A percentile compares a stretch with the other conserved stretches of the same genome.
Conservation (phyloP, 78 protist genomes). For the Bigelowiella natans region DNA sequence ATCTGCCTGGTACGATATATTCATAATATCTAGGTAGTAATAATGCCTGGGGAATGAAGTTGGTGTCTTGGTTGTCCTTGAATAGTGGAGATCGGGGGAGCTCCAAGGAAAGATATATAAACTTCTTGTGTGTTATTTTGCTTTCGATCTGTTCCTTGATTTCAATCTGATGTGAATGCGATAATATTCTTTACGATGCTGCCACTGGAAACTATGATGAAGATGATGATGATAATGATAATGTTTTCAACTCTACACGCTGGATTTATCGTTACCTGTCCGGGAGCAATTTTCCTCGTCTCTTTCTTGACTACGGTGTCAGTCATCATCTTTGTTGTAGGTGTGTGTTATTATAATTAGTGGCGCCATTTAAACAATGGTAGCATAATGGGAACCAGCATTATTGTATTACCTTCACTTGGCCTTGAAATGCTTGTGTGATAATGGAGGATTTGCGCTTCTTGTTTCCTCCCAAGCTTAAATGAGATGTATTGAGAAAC, state of each 20-base stretch:
- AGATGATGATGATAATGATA: neutral
- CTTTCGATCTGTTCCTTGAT: neutral
- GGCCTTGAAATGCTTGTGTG: neutral
- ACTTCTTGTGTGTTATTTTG: neutral
- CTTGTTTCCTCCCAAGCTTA: neutral
- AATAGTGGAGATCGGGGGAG: constrained; percentile 4
- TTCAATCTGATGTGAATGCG: neutral
- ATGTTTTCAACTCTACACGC: neutral
- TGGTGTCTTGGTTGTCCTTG: neutral
- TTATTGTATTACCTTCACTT: neutral
- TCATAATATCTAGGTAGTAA: neutral
- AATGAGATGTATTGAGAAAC: neutral
- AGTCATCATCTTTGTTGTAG: neutral
- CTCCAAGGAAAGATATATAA: neutral
- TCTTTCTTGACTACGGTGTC: neutral
- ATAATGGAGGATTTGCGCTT: neutral
- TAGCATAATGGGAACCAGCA: no score
- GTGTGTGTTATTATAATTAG: no score
- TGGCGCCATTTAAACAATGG: no score
- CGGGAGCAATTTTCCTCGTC: neutral
- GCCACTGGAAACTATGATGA: neutral
- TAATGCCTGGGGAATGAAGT: neutral
- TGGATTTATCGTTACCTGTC: neutral
- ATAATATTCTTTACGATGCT: neutral
- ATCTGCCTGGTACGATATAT: no score